phyloP scores from a whole-genome alignment of 2,329 filamentous ascomycete genomes.

The Penicillium verrucosum region DNA sequence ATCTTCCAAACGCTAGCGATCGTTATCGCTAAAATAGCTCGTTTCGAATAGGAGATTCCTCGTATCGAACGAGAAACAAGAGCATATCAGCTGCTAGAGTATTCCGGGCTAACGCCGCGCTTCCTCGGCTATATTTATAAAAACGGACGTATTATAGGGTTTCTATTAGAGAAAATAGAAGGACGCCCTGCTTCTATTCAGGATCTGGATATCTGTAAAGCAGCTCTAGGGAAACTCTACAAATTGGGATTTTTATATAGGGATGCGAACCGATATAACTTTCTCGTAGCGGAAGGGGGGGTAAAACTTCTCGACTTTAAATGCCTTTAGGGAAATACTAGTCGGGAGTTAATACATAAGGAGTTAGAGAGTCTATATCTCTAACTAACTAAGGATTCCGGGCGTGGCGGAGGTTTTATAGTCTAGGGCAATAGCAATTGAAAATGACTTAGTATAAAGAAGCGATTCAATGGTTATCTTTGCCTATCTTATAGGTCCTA shows the following conservation, averaged over 20 bases:
- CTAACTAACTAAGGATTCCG: conserved; percentile 31
- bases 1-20: conserved; percentile 12
- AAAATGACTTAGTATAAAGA: not conserved
- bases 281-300: conserved; percentile 25
- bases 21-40: conserved; percentile 34
- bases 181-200: conserved; percentile 25
- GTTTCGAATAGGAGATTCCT: conserved; percentile 31
- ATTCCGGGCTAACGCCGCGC: conserved; percentile 28
- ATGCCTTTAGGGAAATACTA: conserved; percentile 9
- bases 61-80: conserved; percentile 12
- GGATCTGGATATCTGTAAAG: conserved; percentile 16
- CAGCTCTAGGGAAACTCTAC: conserved; percentile 20
- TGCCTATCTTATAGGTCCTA: too few species aligned
- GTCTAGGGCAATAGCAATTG: not conserved
- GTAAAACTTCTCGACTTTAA: not conserved
- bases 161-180: conserved; percentile 36
- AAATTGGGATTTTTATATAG: conserved; percentile 29
- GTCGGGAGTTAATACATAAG: conserved; percentile 23
- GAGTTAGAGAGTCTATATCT: conserved; percentile 27
- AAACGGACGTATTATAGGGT: conserved; percentile 32
- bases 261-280: conserved; percentile 42
- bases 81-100: conserved; percentile 26
- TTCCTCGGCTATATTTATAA: conserved; percentile 33
- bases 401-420: conserved; percentile 25
- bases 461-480: not conserved